These are phyloP conservation scores for rapeseed (Brassica napus) DNA, from an alignment of 345 rosid species.

Conservation along the genomic window DNA sequence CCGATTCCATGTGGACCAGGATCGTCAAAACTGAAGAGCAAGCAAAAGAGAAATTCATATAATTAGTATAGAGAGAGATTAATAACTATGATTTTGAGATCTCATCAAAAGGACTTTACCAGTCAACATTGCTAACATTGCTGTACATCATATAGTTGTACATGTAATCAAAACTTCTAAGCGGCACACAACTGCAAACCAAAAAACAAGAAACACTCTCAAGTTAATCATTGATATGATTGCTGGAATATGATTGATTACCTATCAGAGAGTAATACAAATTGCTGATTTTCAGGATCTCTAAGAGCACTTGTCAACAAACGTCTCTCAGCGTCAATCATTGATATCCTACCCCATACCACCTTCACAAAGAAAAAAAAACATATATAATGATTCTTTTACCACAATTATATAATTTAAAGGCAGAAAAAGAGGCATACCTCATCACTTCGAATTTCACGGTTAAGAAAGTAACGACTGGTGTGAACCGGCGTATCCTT, in stretches of 20 bases:
- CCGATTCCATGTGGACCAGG: conserved; percentile 99
- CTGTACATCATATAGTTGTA: conserved; percentile 84
- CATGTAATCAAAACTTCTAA: conserved; percentile 80
- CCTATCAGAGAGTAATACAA: conserved; percentile 98
- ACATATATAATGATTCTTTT: too few relatives aligned
- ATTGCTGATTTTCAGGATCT: conserved; percentile 92
- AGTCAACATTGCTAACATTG: conserved; percentile 85
- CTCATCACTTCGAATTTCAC: conserved; percentile 77
- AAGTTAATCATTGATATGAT: not conserved
- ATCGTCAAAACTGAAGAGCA: conserved; percentile 76
- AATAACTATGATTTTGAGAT: not conserved
- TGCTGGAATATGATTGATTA: conserved; percentile 26
- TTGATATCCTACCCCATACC: conserved; percentile 95
- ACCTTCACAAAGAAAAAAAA: conserved; percentile 47
- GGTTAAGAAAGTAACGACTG: conserved; percentile 75
- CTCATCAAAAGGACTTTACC: conserved; percentile 52
- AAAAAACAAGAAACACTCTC: conserved; percentile 29
- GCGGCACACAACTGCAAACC: conserved; percentile 84
- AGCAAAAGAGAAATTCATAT: not conserved
- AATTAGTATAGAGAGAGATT: not conserved
- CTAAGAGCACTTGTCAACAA: conserved; percentile 78
- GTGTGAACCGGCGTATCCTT: conserved; percentile 71
- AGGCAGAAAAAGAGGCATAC: conserved; percentile 38
- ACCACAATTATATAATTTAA: not conserved
- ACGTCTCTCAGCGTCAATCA: conserved; percentile 97